Evolutionary conservation across 164 flowering plant genomes (phyloP), one percentile per base, ranked within the genome.

Genomic region (Nymphaea thermarum): DNA sequence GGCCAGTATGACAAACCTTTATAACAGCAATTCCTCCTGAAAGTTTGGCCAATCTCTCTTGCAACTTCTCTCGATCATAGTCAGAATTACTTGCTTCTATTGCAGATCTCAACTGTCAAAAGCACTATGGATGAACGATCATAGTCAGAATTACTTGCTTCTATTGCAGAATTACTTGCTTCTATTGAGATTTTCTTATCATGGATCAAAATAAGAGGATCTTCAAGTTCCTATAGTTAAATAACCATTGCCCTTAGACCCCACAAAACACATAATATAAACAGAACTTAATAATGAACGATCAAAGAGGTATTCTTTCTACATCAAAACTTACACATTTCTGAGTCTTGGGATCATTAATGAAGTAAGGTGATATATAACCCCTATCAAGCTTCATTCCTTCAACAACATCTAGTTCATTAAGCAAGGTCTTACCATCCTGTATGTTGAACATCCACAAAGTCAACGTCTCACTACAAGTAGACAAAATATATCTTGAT

Each of bases 321-420:
- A 25, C 36, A 25, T 55, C 42, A 64, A 47, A 43, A 45, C 98
- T 74, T 82, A 93, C 98, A 80, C 97, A 93, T 91, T 93, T 93
- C 76, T 93, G 98, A 76, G 68, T 91, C 71, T 93, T 93, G 72
- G 74, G 84, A 75, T 91, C 87, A 44, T 97, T 93, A 63, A 93
- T 84, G 83, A 93, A 93, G 75, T 93, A 91, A 7, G 98, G 98
- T 43, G 98, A 93, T 17, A 91, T 93, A 70, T 91, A 93, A 12
- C 98, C 98, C 76, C 97, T 88, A 70, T 93, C 98, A 60, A 93
- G 77, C 80, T 93, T 93, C 98, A 93, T 93, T 47, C 98, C 98
- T 78, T 93, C 98, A 67, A 93, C 98, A 79, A 93, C 98, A 80
- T 93, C 97, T 72, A 93, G 74, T 72, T 93, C 98, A 75, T 93